A percentile compares a stretch with the other conserved stretches of the same genome.
Evolutionary conservation across 1,284 basidiomycete genomes (phyloP).

Genomic region (Sporisorium scitamineum): DNA sequence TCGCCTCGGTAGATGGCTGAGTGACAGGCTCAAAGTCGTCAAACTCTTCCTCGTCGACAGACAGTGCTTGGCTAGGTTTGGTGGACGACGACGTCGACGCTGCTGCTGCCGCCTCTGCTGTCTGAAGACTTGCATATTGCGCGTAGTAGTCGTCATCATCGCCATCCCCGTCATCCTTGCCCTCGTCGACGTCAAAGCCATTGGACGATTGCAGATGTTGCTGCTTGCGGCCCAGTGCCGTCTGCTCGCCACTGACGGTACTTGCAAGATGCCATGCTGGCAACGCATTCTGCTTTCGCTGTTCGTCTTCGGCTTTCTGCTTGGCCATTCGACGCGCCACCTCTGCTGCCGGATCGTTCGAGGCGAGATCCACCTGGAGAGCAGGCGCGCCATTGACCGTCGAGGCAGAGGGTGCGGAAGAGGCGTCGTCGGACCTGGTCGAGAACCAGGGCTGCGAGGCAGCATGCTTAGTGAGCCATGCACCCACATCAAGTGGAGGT

Average conservation of each 20-base stretch:
- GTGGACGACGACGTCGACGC: conserved; percentile 40
- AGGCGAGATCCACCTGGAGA: conserved; percentile 63
- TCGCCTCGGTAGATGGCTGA: conserved; percentile 8
- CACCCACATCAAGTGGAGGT: conserved; percentile 78
- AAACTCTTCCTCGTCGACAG: conserved; percentile 45
- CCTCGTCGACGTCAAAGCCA: conserved; percentile 36
- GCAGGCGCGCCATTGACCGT: conserved; percentile 38
- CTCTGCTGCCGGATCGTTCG: conserved; percentile 57
- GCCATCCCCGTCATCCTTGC: conserved; percentile 39
- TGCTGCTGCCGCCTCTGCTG: conserved; percentile 46
- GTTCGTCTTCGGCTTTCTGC: conserved; percentile 57
- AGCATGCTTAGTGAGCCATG: conserved; percentile 62
- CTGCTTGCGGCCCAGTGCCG: conserved; percentile 77
- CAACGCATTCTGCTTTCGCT: conserved; percentile 83
- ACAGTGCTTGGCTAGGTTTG: conserved; percentile 28
- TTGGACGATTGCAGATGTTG: conserved; percentile 37
- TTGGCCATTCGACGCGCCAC: conserved; percentile 71
- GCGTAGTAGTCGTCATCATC: conserved; percentile 66
- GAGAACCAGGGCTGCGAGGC: conserved; percentile 56
- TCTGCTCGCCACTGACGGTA: conserved; percentile 91
- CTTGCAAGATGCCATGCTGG: conserved; percentile 94
- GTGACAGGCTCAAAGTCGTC: conserved; percentile 45
- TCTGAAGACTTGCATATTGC: conserved; percentile 59
- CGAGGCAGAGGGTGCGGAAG: conserved; percentile 31
- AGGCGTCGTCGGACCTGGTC: conserved; percentile 21